Conservation (phyloP, 2,329 filamentous ascomycete species). For the Celoporthe dispersa region DNA sequence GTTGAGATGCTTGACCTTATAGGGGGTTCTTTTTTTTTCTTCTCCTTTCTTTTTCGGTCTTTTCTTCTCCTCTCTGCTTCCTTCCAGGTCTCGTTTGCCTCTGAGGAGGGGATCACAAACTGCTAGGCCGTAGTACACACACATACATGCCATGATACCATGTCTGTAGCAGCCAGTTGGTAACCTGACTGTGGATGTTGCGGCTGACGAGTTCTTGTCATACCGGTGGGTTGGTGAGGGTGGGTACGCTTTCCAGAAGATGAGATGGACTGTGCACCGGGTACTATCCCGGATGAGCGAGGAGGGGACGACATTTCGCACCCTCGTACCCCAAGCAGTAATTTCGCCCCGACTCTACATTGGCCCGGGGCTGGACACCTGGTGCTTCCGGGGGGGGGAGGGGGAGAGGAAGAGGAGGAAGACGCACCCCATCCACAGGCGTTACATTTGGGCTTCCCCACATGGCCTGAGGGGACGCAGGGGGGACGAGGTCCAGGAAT, state of each 20-base stretch:
- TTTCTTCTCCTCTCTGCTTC: too few relatives aligned
- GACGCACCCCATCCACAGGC: neutral
- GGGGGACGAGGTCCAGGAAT: neutral
- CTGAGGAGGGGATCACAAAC: too few relatives aligned
- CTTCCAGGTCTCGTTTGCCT: too few relatives aligned
- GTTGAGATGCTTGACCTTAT: neutral
- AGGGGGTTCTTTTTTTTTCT: neutral
- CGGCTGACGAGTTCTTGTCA: neutral
- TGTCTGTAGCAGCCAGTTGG: neutral
- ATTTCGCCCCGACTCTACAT: neutral
- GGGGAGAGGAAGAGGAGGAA: neutral
- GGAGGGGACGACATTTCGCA: neutral
- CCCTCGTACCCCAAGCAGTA: neutral
- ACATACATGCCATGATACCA: neutral
- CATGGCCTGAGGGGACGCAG: neutral
- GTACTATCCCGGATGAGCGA: neutral
- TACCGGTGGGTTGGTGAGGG: neutral
- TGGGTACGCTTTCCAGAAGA: conserved; percentile 1
- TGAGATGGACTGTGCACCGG: neutral
- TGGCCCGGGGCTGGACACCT: neutral
- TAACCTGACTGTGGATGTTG: neutral
- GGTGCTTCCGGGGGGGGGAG: neutral
- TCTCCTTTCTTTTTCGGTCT: too few relatives aligned
- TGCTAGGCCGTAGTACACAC: neutral
- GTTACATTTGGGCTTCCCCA: neutral